These are phyloP conservation scores for Populus hybrid DNA, from an alignment of 441 rosid species.

Conservation along the genomic window DNA sequence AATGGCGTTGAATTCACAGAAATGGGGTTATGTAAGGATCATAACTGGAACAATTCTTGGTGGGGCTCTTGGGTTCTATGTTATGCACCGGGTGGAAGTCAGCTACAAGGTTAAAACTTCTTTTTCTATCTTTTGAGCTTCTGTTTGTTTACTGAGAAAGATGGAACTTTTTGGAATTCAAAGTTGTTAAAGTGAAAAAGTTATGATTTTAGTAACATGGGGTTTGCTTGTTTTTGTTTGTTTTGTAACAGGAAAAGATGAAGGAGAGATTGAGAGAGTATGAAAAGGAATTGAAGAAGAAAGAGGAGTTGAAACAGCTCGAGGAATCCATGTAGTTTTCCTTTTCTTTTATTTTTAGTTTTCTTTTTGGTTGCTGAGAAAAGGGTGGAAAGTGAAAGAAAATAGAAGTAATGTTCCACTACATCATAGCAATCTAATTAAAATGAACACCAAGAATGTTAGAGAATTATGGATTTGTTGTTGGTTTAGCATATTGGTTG, in stretches of 20 bases:
- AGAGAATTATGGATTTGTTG: background rate
- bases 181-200: background rate
- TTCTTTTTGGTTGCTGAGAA: background rate
- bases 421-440: conserved; percentile 3
- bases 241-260: conserved; percentile 64
- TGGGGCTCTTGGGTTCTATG: conserved; percentile 85
- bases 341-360: background rate
- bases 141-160: conserved; percentile 19
- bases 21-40: conserved; percentile 78
- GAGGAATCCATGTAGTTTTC: conserved; percentile 46
- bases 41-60: conserved; percentile 79
- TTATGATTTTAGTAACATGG: background rate
- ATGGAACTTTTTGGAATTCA: background rate
- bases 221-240: background rate
- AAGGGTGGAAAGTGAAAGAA: background rate
- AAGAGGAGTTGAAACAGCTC: conserved; percentile 46
- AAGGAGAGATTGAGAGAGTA: conserved; percentile 71
- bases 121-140: background rate
- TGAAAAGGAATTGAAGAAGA: conserved; percentile 55
- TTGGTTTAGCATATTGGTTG: background rate
- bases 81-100: conserved; percentile 80
- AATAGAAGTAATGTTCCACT: background rate
- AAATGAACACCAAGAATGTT: background rate
- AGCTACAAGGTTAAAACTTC: conserved; percentile 51
- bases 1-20: conserved; percentile 46